These are phyloP conservation scores for Uronychia setigera DNA, from an alignment of 73 alveolate species.

Conservation along the genomic window DNA sequence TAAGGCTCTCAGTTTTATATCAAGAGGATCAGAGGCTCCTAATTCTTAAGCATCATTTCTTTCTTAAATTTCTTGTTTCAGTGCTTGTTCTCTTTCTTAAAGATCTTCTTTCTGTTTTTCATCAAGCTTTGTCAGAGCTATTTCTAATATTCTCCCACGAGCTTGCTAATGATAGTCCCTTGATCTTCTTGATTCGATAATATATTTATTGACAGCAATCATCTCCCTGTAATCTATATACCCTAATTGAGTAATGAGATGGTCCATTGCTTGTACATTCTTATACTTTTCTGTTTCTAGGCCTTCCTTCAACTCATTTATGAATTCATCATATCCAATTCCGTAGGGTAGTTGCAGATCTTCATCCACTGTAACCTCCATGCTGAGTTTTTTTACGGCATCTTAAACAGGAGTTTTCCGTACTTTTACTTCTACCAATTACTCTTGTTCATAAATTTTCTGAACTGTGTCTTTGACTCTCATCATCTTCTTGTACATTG, in stretches of 20 bases:
- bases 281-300: constrained; percentile 19
- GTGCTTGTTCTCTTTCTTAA: background rate
- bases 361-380: background rate
- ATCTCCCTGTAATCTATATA: constrained; percentile 59
- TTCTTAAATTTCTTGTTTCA: background rate
- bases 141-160: constrained; percentile 33
- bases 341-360: constrained; percentile 30
- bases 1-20: background rate
- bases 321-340: constrained; percentile 31
- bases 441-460: background rate
- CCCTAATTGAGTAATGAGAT: constrained; percentile 46
- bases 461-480: background rate
- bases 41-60: background rate
- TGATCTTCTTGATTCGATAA: constrained; percentile 44
- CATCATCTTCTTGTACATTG: background rate
- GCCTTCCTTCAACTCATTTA: constrained; percentile 22
- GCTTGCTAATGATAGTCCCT: constrained; percentile 50
- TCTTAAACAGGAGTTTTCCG: background rate
- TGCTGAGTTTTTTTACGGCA: background rate
- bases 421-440: background rate
- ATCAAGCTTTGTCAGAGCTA: constrained; percentile 36
- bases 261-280: constrained; percentile 43
- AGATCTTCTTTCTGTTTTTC: background rate
- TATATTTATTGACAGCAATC: constrained; percentile 61
- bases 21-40: too few relatives aligned